These are phyloP conservation scores for Monilinia aucupariae DNA, from an alignment of 2,329 filamentous ascomycete species.

Conservation along the genomic window DNA sequence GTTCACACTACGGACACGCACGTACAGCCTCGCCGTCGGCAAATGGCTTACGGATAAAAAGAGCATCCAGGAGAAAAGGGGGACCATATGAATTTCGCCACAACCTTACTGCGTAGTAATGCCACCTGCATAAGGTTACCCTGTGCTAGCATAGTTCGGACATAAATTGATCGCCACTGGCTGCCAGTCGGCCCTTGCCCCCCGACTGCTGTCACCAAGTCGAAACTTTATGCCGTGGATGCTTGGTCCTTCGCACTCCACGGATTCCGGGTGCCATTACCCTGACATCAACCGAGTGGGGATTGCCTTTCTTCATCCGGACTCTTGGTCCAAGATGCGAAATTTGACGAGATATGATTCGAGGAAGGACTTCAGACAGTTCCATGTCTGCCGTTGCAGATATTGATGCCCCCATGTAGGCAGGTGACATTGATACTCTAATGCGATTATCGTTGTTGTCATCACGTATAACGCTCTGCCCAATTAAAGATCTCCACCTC, in stretches of 20 bases:
- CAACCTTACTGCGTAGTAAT: too few species aligned
- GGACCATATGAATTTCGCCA: too few species aligned
- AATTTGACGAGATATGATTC: not conserved
- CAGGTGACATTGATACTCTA: not conserved
- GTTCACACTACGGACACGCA: not conserved
- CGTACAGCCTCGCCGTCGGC: not conserved
- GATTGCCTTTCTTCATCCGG: not conserved
- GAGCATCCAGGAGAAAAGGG: not conserved
- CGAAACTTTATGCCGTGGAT: not conserved
- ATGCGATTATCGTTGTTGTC: too few species aligned
- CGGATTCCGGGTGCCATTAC: not conserved
- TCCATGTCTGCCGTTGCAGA: not conserved
- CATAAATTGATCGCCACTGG: not conserved
- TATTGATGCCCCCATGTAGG: not conserved
- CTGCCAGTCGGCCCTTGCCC: not conserved
- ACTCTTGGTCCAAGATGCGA: not conserved
- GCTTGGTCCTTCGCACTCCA: too few species aligned
- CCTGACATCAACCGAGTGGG: not conserved
- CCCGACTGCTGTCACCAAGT: not conserved
- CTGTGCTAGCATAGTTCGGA: not conserved
- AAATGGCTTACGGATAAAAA: not conserved
- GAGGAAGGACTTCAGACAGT: not conserved
- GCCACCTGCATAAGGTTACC: too few species aligned
- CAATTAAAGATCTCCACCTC: too few species aligned
- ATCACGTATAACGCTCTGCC: too few species aligned